Conservation (phyloP, 495 filamentous ascomycete species). For the Penicillium canariense region DNA sequence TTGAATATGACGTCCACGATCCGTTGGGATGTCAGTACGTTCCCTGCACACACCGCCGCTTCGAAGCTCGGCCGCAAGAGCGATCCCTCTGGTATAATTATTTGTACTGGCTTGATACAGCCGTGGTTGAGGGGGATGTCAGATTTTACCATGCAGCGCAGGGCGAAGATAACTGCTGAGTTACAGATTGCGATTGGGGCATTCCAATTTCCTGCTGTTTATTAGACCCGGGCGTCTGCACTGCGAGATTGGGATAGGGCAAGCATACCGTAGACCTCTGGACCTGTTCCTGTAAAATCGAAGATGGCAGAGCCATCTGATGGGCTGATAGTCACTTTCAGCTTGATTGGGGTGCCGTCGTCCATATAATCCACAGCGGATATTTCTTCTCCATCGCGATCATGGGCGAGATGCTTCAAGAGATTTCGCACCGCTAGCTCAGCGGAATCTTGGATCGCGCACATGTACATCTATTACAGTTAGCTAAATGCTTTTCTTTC, state of each 20-base stretch:
- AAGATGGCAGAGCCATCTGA: constrained; percentile 83
- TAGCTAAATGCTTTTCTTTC: too few relatives aligned
- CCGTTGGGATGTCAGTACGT: constrained; percentile 68
- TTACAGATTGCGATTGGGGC: too few relatives aligned
- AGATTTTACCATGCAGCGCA: constrained; percentile 79
- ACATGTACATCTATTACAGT: constrained; percentile 84
- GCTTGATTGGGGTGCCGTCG: constrained; percentile 77
- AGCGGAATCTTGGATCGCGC: constrained; percentile 84
- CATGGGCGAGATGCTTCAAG: constrained; percentile 66
- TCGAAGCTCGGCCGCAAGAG: constrained; percentile 78
- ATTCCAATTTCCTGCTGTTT: too few relatives aligned
- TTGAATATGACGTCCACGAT: constrained; percentile 90
- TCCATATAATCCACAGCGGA: constrained; percentile 88
- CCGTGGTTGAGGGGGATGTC: constrained; percentile 96
- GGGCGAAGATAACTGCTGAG: constrained; percentile 20
- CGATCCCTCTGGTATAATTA: constrained; percentile 73
- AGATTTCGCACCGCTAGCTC: constrained; percentile 73
- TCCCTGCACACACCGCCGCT: constrained; percentile 85
- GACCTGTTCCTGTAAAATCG: constrained; percentile 80
- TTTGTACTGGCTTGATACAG: constrained; percentile 77
- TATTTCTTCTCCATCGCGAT: constrained; percentile 68
- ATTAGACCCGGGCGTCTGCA: too few relatives aligned
- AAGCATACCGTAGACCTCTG: constrained; percentile 67
- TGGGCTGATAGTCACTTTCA: constrained; percentile 76
- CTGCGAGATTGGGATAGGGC: too few relatives aligned